Percentiles rank a stretch among this genome's conserved stretches.
Evolutionary conservation across 768 basidiomycete species (phyloP).

Genomic region (Lactifluus volemus): DNA sequence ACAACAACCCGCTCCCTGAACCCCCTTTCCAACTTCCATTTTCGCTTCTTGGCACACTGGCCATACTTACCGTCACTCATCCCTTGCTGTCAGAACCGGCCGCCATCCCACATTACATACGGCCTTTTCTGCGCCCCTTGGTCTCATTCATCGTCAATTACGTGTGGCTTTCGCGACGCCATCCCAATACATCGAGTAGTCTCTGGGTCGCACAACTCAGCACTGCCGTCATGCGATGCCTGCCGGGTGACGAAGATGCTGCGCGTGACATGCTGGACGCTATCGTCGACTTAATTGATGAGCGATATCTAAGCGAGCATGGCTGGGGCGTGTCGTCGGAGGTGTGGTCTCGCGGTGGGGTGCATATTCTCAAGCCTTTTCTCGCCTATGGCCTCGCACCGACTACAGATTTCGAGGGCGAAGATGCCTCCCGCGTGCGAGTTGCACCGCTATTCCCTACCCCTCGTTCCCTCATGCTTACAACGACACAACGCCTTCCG

Average conservation of each 20-base stretch:
- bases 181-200: conserved; percentile 47
- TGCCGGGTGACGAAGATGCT: conserved; percentile 69
- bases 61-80: conserved; percentile 41
- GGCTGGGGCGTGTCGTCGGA: conserved; percentile 31
- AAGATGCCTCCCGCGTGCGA: conserved; percentile 19
- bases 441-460: conserved; percentile 46
- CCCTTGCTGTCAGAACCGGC: conserved; percentile 38
- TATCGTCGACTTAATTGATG: conserved; percentile 31
- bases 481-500: conserved; percentile 46
- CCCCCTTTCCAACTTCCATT: conserved; percentile 62
- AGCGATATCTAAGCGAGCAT: conserved; percentile 33
- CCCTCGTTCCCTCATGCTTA: conserved; percentile 45
- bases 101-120: conserved; percentile 25
- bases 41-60: conserved; percentile 42
- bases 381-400: conserved; percentile 41
- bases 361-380: conserved; percentile 52
- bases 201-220: conserved; percentile 64
- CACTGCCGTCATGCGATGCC: conserved; percentile 42
- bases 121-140: conserved; percentile 40
- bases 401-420: conserved; percentile 16
- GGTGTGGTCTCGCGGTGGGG: conserved; percentile 45
- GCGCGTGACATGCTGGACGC: conserved; percentile 38
- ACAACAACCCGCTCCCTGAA: conserved; percentile 31
- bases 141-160: conserved; percentile 46
- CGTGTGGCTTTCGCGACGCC: conserved; percentile 47